These are phyloP conservation scores for Coniochaeta sp. DNA, from an alignment of 2,329 filamentous ascomycete genomes.

Conservation along the genomic window DNA sequence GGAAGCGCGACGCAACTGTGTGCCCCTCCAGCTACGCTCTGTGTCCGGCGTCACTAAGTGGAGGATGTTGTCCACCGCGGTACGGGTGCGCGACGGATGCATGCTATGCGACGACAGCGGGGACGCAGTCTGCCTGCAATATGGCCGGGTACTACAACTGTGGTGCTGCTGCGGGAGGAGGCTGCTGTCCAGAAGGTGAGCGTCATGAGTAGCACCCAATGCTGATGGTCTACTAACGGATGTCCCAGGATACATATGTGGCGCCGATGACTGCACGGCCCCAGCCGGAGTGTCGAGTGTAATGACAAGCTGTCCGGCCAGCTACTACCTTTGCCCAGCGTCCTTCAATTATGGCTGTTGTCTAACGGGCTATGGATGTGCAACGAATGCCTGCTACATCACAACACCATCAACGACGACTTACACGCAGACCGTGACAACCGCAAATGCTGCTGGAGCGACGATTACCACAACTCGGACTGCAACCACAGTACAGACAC, in stretches of 20 bases:
- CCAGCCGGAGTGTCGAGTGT: slow-evolving; percentile 30
- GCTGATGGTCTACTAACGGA: slow-evolving; percentile 25
- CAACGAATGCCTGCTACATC: slow-evolving; percentile 36
- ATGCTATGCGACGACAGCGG: slow-evolving; percentile 38
- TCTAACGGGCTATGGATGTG: slow-evolving; percentile 40
- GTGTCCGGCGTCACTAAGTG: slow-evolving; percentile 31
- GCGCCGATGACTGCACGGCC: slow-evolving; percentile 30
- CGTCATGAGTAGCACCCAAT: slow-evolving; percentile 10
- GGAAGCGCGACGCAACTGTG: slow-evolving; percentile 11
- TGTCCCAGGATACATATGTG: slow-evolving; percentile 34
- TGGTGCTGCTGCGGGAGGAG: slow-evolving; percentile 24
- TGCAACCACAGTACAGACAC: slow-evolving; percentile 29
- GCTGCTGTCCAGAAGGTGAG: slow-evolving; percentile 22
- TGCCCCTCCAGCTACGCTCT: slow-evolving; percentile 18
- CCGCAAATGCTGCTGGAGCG: slow-evolving; percentile 31
- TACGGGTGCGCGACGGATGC: slow-evolving; percentile 40
- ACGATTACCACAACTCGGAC: slow-evolving; percentile 30
- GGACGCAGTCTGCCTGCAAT: slow-evolving; percentile 28
- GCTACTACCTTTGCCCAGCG: slow-evolving; percentile 40
- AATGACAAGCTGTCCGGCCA: slow-evolving; percentile 32
- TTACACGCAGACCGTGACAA: slow-evolving; percentile 34
- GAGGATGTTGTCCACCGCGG: slow-evolving; percentile 38
- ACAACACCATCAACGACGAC: slow-evolving; percentile 37
- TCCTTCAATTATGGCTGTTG: slow-evolving; percentile 48
- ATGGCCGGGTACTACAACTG: slow-evolving; percentile 31